Evolutionary conservation across 2,329 filamentous ascomycete species (phyloP).

Genomic region (Xylariaceae sp.): DNA sequence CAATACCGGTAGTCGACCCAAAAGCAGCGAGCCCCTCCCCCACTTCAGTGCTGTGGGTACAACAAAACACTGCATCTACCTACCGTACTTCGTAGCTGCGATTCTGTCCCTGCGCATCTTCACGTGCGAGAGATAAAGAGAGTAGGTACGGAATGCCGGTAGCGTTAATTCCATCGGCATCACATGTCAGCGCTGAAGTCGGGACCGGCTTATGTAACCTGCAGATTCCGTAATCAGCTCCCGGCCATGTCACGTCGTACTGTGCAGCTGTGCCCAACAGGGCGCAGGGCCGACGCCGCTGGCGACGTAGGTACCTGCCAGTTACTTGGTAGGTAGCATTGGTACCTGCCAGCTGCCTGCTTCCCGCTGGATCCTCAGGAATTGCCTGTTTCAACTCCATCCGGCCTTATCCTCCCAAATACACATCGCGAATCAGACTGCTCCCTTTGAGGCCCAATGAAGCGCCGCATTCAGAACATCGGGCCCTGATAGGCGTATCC

Average conservation of each 20-base stretch:
- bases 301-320: neutral
- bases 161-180: neutral
- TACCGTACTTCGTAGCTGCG: no score
- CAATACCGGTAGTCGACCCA: no score
- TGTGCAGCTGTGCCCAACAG: neutral
- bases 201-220: neutral
- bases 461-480: neutral
- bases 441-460: slow-evolving; percentile 4
- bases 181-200: neutral
- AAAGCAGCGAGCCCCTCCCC: no score
- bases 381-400: neutral
- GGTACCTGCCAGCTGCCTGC: neutral
- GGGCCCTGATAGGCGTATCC: neutral
- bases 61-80: no score
- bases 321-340: neutral
- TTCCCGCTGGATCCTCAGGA: neutral
- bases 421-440: neutral
- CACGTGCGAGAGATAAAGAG: no score
- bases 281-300: neutral
- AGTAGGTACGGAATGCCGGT: no score
- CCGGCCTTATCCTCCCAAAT: neutral
- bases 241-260: neutral
- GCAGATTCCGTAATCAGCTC: no score
- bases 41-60: no score
- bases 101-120: no score